phyloP scores from a whole-genome alignment of 108 stramenopile genomes.

The Skeletonema menzelii region DNA sequence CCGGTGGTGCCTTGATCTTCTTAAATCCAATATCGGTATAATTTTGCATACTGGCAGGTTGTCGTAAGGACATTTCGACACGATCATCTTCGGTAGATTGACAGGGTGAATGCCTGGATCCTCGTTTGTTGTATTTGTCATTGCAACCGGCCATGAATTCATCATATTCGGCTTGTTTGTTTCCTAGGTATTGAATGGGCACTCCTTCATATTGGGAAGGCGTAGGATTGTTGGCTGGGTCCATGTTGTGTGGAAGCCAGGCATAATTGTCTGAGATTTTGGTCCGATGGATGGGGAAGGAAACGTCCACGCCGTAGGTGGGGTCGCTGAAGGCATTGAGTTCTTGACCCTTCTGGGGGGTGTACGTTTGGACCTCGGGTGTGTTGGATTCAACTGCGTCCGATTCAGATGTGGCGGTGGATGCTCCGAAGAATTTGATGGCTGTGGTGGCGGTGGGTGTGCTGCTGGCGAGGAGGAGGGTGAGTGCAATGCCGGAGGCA shows the following conservation, averaged over 20 bases:
- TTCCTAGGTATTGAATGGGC: slow-evolving; percentile 67
- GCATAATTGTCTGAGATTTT: slow-evolving; percentile 70
- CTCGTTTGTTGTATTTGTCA: slow-evolving; percentile 44
- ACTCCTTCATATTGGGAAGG: slow-evolving; percentile 61
- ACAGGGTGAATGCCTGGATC: slow-evolving; percentile 32
- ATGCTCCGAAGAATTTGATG: not conserved
- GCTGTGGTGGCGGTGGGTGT: not conserved
- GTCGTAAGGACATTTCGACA: slow-evolving; percentile 76
- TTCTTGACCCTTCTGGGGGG: slow-evolving; percentile 6
- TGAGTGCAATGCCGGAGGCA: not conserved
- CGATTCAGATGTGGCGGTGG: not conserved
- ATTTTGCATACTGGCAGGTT: slow-evolving; percentile 76
- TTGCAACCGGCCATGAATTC: slow-evolving; percentile 59
- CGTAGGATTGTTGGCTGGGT: slow-evolving; percentile 33
- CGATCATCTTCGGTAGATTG: slow-evolving; percentile 66
- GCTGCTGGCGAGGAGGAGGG: not conserved
- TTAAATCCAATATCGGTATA: slow-evolving; percentile 67
- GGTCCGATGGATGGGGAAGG: slow-evolving; percentile 79
- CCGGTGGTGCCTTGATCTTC: slow-evolving; percentile 62
- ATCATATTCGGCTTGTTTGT: slow-evolving; percentile 57
- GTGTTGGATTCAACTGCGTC: not conserved
- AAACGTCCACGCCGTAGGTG: slow-evolving; percentile 82
- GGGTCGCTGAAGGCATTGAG: slow-evolving; percentile 37
- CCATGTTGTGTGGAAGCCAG: slow-evolving; percentile 81
- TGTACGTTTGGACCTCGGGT: not conserved